Base-by-base conservation (phyloP, 2,329 filamentous ascomycete species). In the Sphaceloma murrayae region DNA sequence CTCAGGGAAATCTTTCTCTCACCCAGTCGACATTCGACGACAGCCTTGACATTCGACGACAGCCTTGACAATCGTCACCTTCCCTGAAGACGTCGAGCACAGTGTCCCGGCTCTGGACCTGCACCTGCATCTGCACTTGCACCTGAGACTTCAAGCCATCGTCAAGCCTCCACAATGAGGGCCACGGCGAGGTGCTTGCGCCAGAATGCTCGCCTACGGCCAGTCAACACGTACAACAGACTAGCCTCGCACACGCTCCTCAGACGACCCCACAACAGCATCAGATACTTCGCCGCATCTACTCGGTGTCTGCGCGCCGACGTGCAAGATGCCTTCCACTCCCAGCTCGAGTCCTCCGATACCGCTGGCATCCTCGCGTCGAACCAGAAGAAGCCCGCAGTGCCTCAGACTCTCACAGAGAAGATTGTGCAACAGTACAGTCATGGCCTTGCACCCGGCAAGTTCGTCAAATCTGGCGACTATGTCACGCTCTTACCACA, bases 381-480 rank as follows among this genome's bases (percentile, higher is more conserved):
- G 16, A 74, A 61, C 34, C 57, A 62, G 13, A 59, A 57, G 27
- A 54, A 67, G 19, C 59, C 62, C 17, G 54, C 56, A 13, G 62
- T 64, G 2, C 75, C 84, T 0, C 87, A 94, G 64, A 95, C 85
- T 2, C 65, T 94, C 42, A 91, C 85, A 2, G 88, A 95, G 62
- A 94, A 94, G 70, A 94, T 95, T 48, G 80, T 94, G 0, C 88
- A 95, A 61, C 67, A 73, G 11, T 81, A 94, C 62, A 74, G 85
- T 0, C 72, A 87, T n/a, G 85, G 80, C 7, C 73, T 94, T 1
- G 65, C 83, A 1, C 62, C 76, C 8, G 85, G 78, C 48, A 94
- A 94, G 66, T 68, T 73, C 46, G 83, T 94, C 56, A 74, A 73
- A 55, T 70, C 75, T 3, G 87, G 88, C 57, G 87, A 94, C 71